Evolutionary conservation across 805 yeast genomes (phyloP), one percentile per base, ranked within the genome.

Genomic region (Myxozyma neglecta): DNA sequence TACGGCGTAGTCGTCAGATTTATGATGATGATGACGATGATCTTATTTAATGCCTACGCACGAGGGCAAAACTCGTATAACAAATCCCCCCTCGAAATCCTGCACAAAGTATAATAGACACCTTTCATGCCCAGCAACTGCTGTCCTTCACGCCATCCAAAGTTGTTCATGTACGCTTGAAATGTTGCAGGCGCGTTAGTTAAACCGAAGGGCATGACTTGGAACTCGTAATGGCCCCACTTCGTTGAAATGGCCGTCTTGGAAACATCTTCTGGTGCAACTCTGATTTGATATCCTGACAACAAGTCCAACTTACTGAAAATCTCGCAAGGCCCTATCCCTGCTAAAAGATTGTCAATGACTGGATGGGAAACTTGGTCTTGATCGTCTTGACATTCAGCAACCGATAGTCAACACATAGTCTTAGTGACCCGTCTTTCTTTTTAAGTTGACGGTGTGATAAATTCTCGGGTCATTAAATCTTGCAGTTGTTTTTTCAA

Each of bases 141-240:
- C n/a, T n/a, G n/a, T n/a, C n/a, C n/a, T n/a, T n/a, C n/a, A n/a
- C n/a, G n/a, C n/a, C n/a, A n/a, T n/a, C n/a, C n/a, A n/a, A n/a
- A n/a, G 10, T 37, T 20, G 44, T 61, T 61, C 65, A 61, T 61
- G 16, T 53, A 40, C 14, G 34, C 34, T 49, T 70, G 73, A 59
- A 72, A 71, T 1, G 68, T 58, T 2, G 70, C 64, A 0, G 73
- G 72, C 1, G 70, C 72, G 56, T 68, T 70, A n/a, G 62, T 45
- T 36, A 70, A 50, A 1, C 73, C 74, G 49, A 71, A 70, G 0
- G 74, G 74, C 71, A 72, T 68, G 13, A 69, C 72, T 4, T 34
- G 57, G 63, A 65, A 72, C 47, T 72, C 67, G 54, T 53, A 71
- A 11, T 56, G 59, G 10, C 73, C 74, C 10, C n/a, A 10, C 9